Conservation (phyloP, 2,329 filamentous ascomycete species). For the Pleurostoma richardsiae region DNA sequence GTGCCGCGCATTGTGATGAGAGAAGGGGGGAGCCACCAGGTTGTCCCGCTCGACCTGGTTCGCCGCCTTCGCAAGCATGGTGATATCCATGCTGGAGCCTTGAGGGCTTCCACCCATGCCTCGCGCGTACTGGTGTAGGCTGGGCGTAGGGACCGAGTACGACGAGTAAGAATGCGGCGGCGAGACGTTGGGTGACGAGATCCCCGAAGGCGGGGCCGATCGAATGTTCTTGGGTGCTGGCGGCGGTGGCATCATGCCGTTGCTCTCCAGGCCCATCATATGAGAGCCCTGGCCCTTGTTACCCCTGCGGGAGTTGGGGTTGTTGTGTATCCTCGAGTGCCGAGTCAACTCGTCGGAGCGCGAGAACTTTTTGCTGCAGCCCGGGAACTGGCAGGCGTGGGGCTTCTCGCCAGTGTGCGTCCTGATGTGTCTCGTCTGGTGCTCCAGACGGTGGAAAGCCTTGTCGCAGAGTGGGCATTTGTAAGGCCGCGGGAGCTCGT, state of each 20-base stretch:
- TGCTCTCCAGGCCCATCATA: conserved; percentile 43
- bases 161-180: conserved; percentile 84
- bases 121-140: conserved; percentile 44
- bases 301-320: conserved; percentile 90
- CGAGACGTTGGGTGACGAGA: conserved; percentile 92
- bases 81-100: conserved; percentile 44
- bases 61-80: conserved; percentile 55
- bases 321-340: conserved; percentile 98
- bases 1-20: conserved; percentile 40
- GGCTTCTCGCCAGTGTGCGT: conserved; percentile 98
- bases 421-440: conserved; percentile 86
- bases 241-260: conserved; percentile 76
- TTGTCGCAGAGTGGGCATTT: conserved; percentile 98
- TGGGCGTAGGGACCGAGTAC: conserved; percentile 49
- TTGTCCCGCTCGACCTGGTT: conserved; percentile 59
- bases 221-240: conserved; percentile 73
- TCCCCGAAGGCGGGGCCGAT: conserved; percentile 80
- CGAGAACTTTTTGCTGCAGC: conserved; percentile 89
- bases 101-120: conserved; percentile 34
- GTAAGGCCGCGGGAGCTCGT: conserved; percentile 89
- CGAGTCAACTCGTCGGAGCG: conserved; percentile 94
- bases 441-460: conserved; percentile 95
- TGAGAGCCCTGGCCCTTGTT: conserved; percentile 66
- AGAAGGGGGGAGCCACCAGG: conserved; percentile 30
- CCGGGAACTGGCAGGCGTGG: conserved; percentile 90